Evolutionary conservation across 768 basidiomycete genomes (phyloP).

Genomic region (Boletus patriciae): DNA sequence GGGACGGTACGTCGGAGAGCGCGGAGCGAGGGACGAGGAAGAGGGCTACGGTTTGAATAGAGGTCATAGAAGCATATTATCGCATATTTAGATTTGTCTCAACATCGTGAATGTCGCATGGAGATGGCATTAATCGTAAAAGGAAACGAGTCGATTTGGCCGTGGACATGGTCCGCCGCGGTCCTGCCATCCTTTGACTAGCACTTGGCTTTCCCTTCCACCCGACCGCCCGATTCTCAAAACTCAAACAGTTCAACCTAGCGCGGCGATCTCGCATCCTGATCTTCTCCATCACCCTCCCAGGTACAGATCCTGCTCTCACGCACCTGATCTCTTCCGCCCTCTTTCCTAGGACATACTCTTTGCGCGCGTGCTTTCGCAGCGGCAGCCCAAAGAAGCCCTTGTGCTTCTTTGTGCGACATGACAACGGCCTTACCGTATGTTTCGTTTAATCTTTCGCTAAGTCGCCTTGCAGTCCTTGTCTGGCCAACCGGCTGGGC

Average conservation of each 20-base stretch:
- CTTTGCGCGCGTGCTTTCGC: conserved; percentile 9
- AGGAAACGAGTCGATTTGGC: conserved; percentile 9
- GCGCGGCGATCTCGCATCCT: conserved; percentile 31
- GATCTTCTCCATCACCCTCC: conserved; percentile 22
- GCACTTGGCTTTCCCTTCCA: not conserved
- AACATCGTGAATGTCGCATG: conserved; percentile 19
- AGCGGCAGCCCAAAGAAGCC: conserved; percentile 12
- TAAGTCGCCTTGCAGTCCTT: conserved; percentile 22
- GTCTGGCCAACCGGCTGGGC: conserved; percentile 17
- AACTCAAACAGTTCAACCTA: conserved; percentile 25
- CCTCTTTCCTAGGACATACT: conserved; percentile 16
- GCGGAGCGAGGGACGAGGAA: conserved; percentile 46
- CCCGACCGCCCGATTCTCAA: conserved; percentile 2
- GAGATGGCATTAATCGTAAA: conserved; percentile 5
- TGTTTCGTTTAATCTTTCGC: conserved; percentile 27
- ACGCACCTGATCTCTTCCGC: conserved; percentile 12
- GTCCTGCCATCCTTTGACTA: conserved; percentile 1
- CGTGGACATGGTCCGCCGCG: conserved; percentile 25
- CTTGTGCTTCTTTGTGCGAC: conserved; percentile 31
- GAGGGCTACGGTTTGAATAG: conserved; percentile 48
- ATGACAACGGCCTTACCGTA: conserved; percentile 29
- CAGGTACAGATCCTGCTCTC: conserved; percentile 14
- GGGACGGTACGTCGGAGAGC: conserved; percentile 39
- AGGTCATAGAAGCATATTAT: conserved; percentile 34
- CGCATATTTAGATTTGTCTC: conserved; percentile 21